Evolutionary conservation across 495 filamentous ascomycete genomes (phyloP), one percentile per base, ranked within the genome.

Genomic region (Lasiosphaeriaceae sp.): DNA sequence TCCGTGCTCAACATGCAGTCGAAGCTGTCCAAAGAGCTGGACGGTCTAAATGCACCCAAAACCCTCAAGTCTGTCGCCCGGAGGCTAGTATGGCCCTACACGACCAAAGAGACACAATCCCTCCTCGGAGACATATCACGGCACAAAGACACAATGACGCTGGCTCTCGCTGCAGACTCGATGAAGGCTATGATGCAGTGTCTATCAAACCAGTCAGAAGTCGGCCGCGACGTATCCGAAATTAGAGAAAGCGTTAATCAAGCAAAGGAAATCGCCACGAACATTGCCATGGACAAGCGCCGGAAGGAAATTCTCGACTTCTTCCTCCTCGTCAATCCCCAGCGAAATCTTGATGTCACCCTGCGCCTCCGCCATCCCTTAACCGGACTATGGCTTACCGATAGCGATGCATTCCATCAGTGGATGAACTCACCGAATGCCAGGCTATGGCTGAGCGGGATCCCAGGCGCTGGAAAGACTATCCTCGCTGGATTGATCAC

Each of bases 401-500:
- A 71, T 1, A 46, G 60, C 22, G 47, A 44, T 0, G 53, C 65
- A 2, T 72, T 74, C 46, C 56, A 56, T 49, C 35, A 46, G 12
- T 76, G 73, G 72, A 54, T 71, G 16, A 12, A 41, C 3, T 31
- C 51, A 1, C 57, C 26, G 8, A 4, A 37, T 2, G 31, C 45
- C 20, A 69, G 59, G n/a, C 56, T 77, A 3, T 76, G 74, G 74
- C 53, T 74, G 2, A 64, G 60, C 56, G 72, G 72, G 1, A 76
- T 76, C 23, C 68, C 74, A 12, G 74, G 74, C 0, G 72, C 71
- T 11, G 74, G 74, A 8, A 77, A 77, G 49, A 74, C 74, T 0
- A 63, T 76, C 1, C 67, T 77, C 4, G 59, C 74, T 16, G 65
- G 60, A 11, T 41, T 56, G 14, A 52, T 66, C 8, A 41, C 14